Base-by-base conservation (phyloP, 225 moss, liverwort and hornwort genomes). In the Sphagnum tenellum region DNA sequence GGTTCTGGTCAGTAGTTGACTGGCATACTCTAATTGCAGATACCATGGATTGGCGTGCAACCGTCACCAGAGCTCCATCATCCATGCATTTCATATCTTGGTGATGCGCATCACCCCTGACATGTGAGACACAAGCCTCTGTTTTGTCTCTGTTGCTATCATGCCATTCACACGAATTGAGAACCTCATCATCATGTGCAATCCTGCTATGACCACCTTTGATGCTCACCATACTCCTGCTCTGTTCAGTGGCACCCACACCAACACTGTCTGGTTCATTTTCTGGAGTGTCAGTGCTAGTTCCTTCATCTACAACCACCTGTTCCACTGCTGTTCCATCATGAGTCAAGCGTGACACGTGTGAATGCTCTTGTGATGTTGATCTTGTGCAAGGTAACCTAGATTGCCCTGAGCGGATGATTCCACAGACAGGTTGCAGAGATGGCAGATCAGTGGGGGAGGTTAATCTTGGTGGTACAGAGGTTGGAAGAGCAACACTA, bases 11-110 rank as follows among this genome's bases (percentile, higher is more conserved):
- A 72, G 69, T 78, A 67, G 72, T 74, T 65, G 79, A 62, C 49
- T 70, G 71, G 48, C 54, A 69, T 46, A 55, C 56, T 55, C 59
- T 56, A 63, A 56, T 74, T 65, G 59, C 67, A 55, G 73, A 66
- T 67, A 59, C 66, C 68, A 81, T 67, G 11, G 71, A 75, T 49
- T 78, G 81, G 69, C 78, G 81, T 52, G 85, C 76, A 55, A 81
- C 76, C 44, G 81, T 81, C 57, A 78, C 76, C 62, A 76, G 60
- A 73, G 76, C 81, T 3, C 85, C 81, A 66, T 81, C 85, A 69
- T 70, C 76, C 55, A 81, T 74, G 70, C 69, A 69, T 59, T 85
- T 78, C 64, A 81, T 63, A 45, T 76, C 78, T 56, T 81, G 81
- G 71, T 62, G 61, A 14, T 70, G 49, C 64, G 70, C 56, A 59